Conservation (phyloP, 2,329 filamentous ascomycete species). For the Verticillium nubilum region DNA sequence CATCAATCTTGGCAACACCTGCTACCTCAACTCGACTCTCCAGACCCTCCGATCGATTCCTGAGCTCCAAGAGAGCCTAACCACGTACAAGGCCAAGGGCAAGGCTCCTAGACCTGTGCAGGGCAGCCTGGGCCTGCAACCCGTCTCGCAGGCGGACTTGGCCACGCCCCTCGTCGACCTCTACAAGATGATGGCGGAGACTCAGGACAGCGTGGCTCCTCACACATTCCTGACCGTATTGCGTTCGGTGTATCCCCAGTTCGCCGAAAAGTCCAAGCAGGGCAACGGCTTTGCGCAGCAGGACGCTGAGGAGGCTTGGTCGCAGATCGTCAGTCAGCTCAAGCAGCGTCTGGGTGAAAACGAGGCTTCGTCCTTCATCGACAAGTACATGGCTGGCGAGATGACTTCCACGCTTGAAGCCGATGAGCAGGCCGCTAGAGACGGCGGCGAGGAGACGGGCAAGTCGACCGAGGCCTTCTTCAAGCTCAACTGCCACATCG, state of each 20-base stretch:
- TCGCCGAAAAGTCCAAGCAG: constrained; percentile 80
- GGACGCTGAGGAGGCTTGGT: constrained; percentile 97
- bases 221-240: constrained; percentile 77
- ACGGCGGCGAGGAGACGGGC: constrained; percentile 66
- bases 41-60: constrained; percentile 85
- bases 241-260: constrained; percentile 79
- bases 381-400: constrained; percentile 82
- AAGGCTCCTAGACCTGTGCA: constrained; percentile 64
- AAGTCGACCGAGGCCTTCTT: constrained; percentile 70
- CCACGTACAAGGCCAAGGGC: constrained; percentile 42
- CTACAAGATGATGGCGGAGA: constrained; percentile 85
- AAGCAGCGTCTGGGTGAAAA: constrained; percentile 62
- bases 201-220: constrained; percentile 81
- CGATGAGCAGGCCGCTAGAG: constrained; percentile 72
- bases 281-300: constrained; percentile 91
- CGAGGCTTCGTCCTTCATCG: constrained; percentile 67
- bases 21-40: constrained; percentile 97
- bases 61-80: constrained; percentile 77
- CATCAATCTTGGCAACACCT: constrained; percentile 93
- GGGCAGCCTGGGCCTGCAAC: constrained; percentile 6
- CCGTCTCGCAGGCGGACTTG: constrained; percentile 6
- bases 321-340: constrained; percentile 83
- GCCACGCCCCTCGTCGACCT: constrained; percentile 64
- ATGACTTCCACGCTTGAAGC: constrained; percentile 77
- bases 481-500: constrained; percentile 96